Percentiles rank a stretch among this genome's conserved stretches.
These are phyloP conservation scores for Glaciozyma martinii DNA, from an alignment of 768 basidiomycete species.

Conservation along the genomic window DNA sequence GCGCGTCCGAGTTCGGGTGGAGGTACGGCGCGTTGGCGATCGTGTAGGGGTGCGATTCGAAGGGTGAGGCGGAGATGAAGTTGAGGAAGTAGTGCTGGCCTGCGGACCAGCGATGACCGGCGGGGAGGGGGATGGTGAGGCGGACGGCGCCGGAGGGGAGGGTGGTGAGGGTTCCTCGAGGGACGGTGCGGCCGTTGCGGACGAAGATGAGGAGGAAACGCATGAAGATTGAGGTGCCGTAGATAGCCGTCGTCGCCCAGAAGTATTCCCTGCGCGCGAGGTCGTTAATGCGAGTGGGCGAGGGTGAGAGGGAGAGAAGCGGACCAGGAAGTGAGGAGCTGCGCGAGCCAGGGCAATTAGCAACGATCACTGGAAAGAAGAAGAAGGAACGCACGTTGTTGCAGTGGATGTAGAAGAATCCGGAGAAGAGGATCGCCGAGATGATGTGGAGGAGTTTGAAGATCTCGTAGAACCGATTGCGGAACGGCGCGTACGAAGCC, in stretches of 20 bases:
- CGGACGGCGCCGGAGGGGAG: slow-evolving; percentile 30
- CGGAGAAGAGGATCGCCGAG: slow-evolving; percentile 33
- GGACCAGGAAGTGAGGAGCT: too few species aligned
- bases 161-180: slow-evolving; percentile 23
- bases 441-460: slow-evolving; percentile 33
- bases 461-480: slow-evolving; percentile 30
- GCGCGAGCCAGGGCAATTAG: neutral
- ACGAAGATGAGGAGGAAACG: slow-evolving; percentile 33
- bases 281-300: neutral
- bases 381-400: slow-evolving; percentile 16
- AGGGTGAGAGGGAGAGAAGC: too few species aligned
- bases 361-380: neutral
- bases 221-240: slow-evolving; percentile 24
- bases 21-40: slow-evolving; percentile 28
- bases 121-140: slow-evolving; percentile 22
- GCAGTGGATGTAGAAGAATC: slow-evolving; percentile 37
- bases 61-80: slow-evolving; percentile 29
- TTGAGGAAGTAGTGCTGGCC: slow-evolving; percentile 36
- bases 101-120: slow-evolving; percentile 28
- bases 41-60: slow-evolving; percentile 36
- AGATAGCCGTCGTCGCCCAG: slow-evolving; percentile 32
- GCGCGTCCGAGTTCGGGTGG: slow-evolving; percentile 16
- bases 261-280: slow-evolving; percentile 33
- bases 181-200: slow-evolving; percentile 30
- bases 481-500: slow-evolving; percentile 25